Evolutionary conservation across 2,329 filamentous ascomycete species (phyloP), one percentile per base, ranked within the genome.

Genomic region (Cladorrhinum sp.): DNA sequence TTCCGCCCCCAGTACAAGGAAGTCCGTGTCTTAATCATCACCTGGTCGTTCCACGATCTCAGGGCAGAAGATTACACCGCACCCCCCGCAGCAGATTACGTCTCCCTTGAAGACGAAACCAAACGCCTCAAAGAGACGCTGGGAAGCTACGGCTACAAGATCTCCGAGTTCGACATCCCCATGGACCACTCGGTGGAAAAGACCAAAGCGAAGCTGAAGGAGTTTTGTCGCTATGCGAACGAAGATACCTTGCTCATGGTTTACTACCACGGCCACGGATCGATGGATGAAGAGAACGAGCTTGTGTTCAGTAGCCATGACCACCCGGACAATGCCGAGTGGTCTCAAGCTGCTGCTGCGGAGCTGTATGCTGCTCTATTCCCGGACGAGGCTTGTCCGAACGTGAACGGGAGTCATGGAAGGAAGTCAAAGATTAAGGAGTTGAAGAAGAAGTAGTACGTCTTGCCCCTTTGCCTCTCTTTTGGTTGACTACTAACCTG

Each of bases 291-390:
- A 18, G 62, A 65, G 7, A 67, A 68, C 20, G 67, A 68, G 62
- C 58, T 69, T n/a, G 62, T 68, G 2, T 69, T 69, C 27, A 69
- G 66, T 64, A 68, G 67, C 29, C 67, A 69, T 48, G 67, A 69
- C 50, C 67, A 69, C 22, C 67, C 67, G 1, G 57, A 65, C 10
- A 65, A 67, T 55, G 32, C 65, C 1, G 64, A 66, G 18, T 67
- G 64, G 65, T 62, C 63, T 18, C 62, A 68, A 38, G 60, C 61
- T 9, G 67, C 67, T 1, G 67, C 67, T 8, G 67, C 66, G 9
- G 67, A 69, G 25, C 64, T 69, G 13, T 69, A 69, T 54, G 64
- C 62, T 2, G 67, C 66, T 3, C 51, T 69, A n/a, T 45, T 67
- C 12, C 54, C 18, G 13, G 60, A 62, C 32, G 61, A 66, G 45